Base-by-base conservation (phyloP, 2,329 filamentous ascomycete species). In the Fusarium albidum region DNA sequence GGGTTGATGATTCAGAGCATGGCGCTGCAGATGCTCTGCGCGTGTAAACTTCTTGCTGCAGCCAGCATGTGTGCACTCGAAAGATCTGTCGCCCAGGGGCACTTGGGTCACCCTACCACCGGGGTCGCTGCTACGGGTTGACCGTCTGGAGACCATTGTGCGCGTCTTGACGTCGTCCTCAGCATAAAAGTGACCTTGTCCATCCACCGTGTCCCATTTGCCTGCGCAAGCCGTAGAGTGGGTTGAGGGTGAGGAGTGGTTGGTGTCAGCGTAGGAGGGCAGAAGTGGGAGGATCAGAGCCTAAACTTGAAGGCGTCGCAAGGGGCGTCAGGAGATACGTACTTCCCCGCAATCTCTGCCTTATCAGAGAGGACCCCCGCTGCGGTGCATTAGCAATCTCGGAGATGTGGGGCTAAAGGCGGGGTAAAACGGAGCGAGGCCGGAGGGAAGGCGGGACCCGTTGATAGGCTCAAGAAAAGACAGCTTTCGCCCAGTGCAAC, bases 21-120 rank as follows among this genome's bases (percentile, higher is more conserved):
- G 83, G 12, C 83, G 76, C 53, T 83, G 80, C 42, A 85, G 73
- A 67, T 86, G 83, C 64, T 86, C 83, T 10, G 80, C 77, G 8
- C 83, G 75, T 18, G 81, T 82, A 65, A 85, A 86, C 13, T 75
- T 73, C 64, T 83, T 82, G 39, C 68, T 72, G 59, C 82, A 85
- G 26, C 73, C 75, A 8, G 74, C 69, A 61, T 76, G 74, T 32
- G 69, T 69, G 58, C 82, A 83, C 31, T 43, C 59, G 35, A 64
- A 64, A 26, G 54, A 53, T 46, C 61, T 64, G 42, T 63, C 59
- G 31, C 29, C 48, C 45, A 47, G 15, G n/a, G 55, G 47, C 39
- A n/a, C n/a, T n/a, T n/a, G n/a, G n/a, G n/a, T n/a, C n/a, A n/a
- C n/a, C n/a, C n/a, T n/a, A n/a, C n/a, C n/a, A n/a, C 43, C 50